Conservation (phyloP, 1,284 basidiomycete genomes). For the Ceratobasidium sp. region DNA sequence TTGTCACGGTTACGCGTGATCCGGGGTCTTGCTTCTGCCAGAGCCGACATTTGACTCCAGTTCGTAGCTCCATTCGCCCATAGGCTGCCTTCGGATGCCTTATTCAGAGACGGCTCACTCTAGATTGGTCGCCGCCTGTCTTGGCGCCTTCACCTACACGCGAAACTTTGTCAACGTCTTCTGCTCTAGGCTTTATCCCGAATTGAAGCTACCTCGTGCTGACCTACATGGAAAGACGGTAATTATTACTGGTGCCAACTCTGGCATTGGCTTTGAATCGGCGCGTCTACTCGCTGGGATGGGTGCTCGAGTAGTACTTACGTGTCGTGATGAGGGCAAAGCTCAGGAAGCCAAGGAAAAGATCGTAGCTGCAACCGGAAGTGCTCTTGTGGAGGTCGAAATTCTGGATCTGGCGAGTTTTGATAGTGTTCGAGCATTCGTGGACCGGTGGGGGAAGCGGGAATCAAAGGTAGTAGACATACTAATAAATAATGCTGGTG, state of each 20-base stretch:
- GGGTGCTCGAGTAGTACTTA: conserved; percentile 48
- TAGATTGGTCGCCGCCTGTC: neutral
- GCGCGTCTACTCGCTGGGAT: conserved; percentile 41
- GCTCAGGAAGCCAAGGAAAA: conserved; percentile 45
- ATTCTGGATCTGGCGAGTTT: conserved; percentile 38
- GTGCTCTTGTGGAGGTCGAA: conserved; percentile 33
- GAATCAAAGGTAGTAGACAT: conserved; percentile 41
- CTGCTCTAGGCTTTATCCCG: conserved; percentile 38
- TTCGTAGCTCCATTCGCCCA: too few species aligned
- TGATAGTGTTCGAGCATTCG: conserved; percentile 41
- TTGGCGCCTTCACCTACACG: neutral
- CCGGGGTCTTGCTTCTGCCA: too few species aligned
- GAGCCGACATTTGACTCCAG: too few species aligned
- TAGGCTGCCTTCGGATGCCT: neutral
- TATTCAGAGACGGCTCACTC: conserved; percentile 21
- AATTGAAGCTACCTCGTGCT: conserved; percentile 27
- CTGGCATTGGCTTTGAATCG: conserved; percentile 49
- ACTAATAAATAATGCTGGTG: conserved; percentile 48
- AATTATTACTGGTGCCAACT: conserved; percentile 48
- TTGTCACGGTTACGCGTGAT: too few species aligned
- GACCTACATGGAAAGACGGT: conserved; percentile 46
- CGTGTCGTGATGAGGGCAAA: conserved; percentile 36
- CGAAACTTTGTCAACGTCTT: conserved; percentile 37
- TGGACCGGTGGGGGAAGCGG: conserved; percentile 44
- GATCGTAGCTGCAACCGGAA: conserved; percentile 39